Evolutionary conservation across 1,139 yeast genomes (phyloP), one percentile per base, ranked within the genome.

Genomic region (Candida gigantensis): DNA sequence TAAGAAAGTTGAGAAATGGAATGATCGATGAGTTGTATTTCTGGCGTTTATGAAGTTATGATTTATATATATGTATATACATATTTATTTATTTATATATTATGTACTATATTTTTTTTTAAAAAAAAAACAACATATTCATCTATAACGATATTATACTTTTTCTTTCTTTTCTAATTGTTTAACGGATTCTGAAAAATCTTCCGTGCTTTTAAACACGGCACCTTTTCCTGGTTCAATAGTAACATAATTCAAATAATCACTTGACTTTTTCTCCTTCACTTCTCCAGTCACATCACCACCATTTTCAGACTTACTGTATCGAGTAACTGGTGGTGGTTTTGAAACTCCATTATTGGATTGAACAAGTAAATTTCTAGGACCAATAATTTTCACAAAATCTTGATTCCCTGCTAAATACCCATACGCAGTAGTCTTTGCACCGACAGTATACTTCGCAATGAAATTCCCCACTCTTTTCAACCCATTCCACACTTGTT

Each of bases 331-430:
- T n/a, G n/a, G n/a, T n/a, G n/a, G n/a, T n/a, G n/a, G 19, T 18
- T 18, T 18, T 18, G 7, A 6, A 18, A 7, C 5, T 18, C 5
- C 19, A 18, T 34, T 49, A 34, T 55, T 61, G 12, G 74, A 65
- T 46, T 78, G 82, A 9, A 80, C 50, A 30, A 80, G 53, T 5
- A 80, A 47, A 27, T 68, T 72, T 39, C 84, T 66, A 11, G 85
- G 84, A 0, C 86, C 86, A 6, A 64, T 50, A 3, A 80, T 60
- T 29, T 64, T 69, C 23, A 79, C 64, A 44, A 73, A 78, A 13
- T 66, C 63, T 19, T 56, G 57, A 42, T 58, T 60, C 1, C 69
- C 72, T 15, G 55, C 54, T 19, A 61, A 42, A 39, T 50, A 55
- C 40, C 55, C 56, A 35, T 42, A 43, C 3, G 46, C 35, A 9